A percentile compares a stretch with the other conserved stretches of the same genome.
Evolutionary conservation across 371 early-diverging fungal species (phyloP).

Genomic region (Basidiobolus meristosporus): DNA sequence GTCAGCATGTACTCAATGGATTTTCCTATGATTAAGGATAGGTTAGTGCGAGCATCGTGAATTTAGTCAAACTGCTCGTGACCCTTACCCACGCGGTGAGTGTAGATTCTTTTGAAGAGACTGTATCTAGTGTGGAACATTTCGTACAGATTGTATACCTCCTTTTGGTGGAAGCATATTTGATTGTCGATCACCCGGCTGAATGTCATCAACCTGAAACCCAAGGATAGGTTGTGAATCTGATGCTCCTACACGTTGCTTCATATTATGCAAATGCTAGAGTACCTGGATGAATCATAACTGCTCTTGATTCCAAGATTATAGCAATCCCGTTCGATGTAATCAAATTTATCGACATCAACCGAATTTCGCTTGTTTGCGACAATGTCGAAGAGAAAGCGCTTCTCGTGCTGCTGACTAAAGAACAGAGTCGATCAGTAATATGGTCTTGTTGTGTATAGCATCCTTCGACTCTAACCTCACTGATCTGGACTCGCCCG

Average conservation of each 20-base stretch:
- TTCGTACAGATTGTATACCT: conserved; percentile 60
- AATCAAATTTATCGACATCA: conserved; percentile 97
- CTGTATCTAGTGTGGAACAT: conserved; percentile 84
- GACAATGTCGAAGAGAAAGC: conserved; percentile 87
- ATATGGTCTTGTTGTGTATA: too few species aligned
- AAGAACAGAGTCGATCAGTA: too few species aligned
- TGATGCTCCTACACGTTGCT: too few species aligned
- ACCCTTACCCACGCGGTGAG: conserved; percentile 66
- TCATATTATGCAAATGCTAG: too few species aligned
- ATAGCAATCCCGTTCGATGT: conserved; percentile 76
- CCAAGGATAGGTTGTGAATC: too few species aligned
- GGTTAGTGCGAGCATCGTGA: too few species aligned
- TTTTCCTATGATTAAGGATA: too few species aligned
- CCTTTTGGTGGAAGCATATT: conserved; percentile 73
- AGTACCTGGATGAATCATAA: conserved; percentile 44
- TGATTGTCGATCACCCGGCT: conserved; percentile 77
- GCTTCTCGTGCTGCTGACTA: conserved; percentile 9
- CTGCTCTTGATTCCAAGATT: conserved; percentile 65
- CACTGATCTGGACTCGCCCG: conserved; percentile 27
- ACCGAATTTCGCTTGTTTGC: conserved; percentile 84
- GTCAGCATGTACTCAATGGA: conserved; percentile 69
- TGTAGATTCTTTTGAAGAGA: conserved; percentile 81
- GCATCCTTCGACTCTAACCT: too few species aligned
- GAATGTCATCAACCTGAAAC: conserved; percentile 45
- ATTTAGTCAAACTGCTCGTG: too few species aligned